Conservation (phyloP, 2,329 filamentous ascomycete species). For the Scleromitrula shiraiana region DNA sequence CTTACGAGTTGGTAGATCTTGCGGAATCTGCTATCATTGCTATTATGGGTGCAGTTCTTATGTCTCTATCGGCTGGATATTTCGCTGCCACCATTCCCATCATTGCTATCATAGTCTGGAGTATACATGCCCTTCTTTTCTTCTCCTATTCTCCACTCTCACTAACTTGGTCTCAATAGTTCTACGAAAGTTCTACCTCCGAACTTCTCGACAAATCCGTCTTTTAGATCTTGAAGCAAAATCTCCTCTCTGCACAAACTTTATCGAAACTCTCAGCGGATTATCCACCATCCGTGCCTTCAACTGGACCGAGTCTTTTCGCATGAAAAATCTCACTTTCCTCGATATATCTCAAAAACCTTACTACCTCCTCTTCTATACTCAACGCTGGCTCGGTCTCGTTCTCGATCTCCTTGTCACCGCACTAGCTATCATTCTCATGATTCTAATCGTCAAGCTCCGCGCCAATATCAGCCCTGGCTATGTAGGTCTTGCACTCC, state of each 20-base stretch:
- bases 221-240: conserved; percentile 39
- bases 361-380: conserved; percentile 48
- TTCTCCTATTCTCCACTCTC: too few relatives aligned
- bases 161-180: too few relatives aligned
- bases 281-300: conserved; percentile 40
- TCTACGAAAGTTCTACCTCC: conserved; percentile 37
- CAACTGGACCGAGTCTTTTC: conserved; percentile 31
- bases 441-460: conserved; percentile 30
- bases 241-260: conserved; percentile 40
- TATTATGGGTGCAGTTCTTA: conserved; percentile 32
- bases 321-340: conserved; percentile 34
- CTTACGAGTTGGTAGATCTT: conserved; percentile 14
- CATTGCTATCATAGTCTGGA: conserved; percentile 27
- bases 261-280: conserved; percentile 39
- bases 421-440: conserved; percentile 28
- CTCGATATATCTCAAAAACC: conserved; percentile 49
- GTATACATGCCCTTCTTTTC: not conserved
- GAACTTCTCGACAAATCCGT: conserved; percentile 43
- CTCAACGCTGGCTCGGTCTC: conserved; percentile 50
- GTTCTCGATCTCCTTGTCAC: conserved; percentile 26
- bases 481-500: conserved; percentile 26
- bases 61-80: conserved; percentile 30
- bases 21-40: conserved; percentile 30
- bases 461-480: conserved; percentile 22
- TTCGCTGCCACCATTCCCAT: conserved; percentile 35